Base-by-base conservation (phyloP, 179 eudicot species). In the Silene vulgaris region DNA sequence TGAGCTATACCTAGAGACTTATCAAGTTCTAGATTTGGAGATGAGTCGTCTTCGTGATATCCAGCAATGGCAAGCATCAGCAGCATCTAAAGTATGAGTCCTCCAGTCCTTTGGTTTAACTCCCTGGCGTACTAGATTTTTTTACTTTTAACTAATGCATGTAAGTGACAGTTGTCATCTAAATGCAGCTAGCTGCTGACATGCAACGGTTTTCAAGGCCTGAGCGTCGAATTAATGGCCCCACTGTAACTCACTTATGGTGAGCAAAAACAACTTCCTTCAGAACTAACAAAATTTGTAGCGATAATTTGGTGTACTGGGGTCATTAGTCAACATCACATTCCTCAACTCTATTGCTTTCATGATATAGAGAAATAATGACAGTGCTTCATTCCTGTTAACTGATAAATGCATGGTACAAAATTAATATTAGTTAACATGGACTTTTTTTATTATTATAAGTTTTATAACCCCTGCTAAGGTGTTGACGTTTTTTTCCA, bases 131-230 rank as follows among this genome's bases (percentile, higher is more conserved):
- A 28, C 65, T 66, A 64, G 71, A 52, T 75, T 35, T 13, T 77
- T 69, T 70, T 59, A 61, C 9, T 74, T 77, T 75, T 80, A 19
- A 17, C 67, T 37, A 54, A 21, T 66, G 30, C 43, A 75, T 75
- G 14, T 65, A 57, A 35, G 16, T 79, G 71, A 57, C 73, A 61
- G 14, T 54, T 63, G 77, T 32, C 70, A 56, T 77, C 80, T 77
- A 57, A 64, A 79, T 85, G 81, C 89, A 95, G 99, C 86, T 95
- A 79, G 99, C 99, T 70, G 95, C 91, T 80, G 99, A 95, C 79
- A 95, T 95, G 99, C 99, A 95, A 81, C 91, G 99, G 70, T 95
- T 95, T 86, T 95, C 99, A 60, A 89, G 99, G 85, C 97, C 97
- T 37, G 99, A 95, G 83, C 80, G 99, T 52, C 95, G 99, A 76